These are phyloP conservation scores for Arthrobotrys pseudoclavata DNA, from an alignment of 2,329 filamentous ascomycete genomes.

Conservation along the genomic window DNA sequence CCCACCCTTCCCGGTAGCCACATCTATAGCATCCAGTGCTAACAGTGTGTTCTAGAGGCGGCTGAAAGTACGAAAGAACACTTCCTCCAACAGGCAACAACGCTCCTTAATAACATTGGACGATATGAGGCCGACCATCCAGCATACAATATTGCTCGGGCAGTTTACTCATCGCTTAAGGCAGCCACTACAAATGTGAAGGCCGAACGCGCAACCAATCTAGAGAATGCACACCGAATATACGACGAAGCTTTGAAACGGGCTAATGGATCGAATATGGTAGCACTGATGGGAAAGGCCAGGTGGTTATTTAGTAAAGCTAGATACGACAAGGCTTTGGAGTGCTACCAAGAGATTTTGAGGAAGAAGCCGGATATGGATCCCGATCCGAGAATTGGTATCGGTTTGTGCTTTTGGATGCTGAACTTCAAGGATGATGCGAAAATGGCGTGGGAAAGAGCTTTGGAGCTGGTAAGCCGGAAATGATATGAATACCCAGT, in stretches of 20 bases:
- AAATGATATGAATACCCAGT: neutral
- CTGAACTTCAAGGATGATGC: constrained; percentile 94
- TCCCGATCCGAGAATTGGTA: constrained; percentile 93
- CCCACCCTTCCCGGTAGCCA: neutral
- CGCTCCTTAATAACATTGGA: constrained; percentile 93
- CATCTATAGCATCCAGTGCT: constrained; percentile 38
- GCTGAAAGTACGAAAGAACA: constrained; percentile 92
- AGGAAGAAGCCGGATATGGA: constrained; percentile 89
- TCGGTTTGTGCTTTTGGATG: constrained; percentile 98
- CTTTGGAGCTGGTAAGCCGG: constrained; percentile 72
- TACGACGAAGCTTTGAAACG: constrained; percentile 93
- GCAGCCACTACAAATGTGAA: constrained; percentile 81
- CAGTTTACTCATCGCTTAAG: constrained; percentile 87
- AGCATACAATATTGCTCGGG: constrained; percentile 89
- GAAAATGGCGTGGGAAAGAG: constrained; percentile 88
- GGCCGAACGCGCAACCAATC: constrained; percentile 74
- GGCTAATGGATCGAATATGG: constrained; percentile 87
- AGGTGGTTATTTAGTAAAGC: constrained; percentile 87
- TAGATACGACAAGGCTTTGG: constrained; percentile 85
- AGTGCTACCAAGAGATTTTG: constrained; percentile 87
- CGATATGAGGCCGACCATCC: constrained; percentile 93
- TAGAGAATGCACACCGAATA: constrained; percentile 87
- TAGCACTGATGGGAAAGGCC: constrained; percentile 91
- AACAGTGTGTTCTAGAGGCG: constrained; percentile 68
- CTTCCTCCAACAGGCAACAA: constrained; percentile 90